Evolutionary conservation across 2,329 filamentous ascomycete species (phyloP).

Genomic region (Ophiostoma novo-ulmi): DNA sequence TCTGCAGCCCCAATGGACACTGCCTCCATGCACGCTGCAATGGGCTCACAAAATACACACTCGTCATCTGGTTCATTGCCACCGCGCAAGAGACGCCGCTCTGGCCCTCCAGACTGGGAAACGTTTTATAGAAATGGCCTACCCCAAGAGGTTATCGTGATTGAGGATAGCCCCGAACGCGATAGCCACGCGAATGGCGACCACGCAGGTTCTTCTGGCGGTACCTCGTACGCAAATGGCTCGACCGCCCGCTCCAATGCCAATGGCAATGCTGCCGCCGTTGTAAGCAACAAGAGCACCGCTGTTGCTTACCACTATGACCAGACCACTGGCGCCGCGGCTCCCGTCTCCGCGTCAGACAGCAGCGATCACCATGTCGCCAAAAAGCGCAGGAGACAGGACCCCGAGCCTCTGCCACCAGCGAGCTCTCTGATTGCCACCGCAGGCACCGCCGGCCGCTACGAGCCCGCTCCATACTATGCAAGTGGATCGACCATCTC

Average conservation of each 20-base stretch:
- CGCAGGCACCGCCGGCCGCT: constrained; percentile 37
- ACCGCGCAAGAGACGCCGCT: constrained; percentile 50
- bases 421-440: constrained; percentile 31
- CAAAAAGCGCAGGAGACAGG: constrained; percentile 70
- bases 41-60: constrained; percentile 36
- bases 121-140: constrained; percentile 78
- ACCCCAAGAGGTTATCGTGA: constrained; percentile 80
- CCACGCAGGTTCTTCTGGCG: constrained; percentile 14
- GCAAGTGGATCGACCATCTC: constrained; percentile 68
- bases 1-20: constrained; percentile 27
- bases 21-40: constrained; percentile 31
- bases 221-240: constrained; percentile 28
- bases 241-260: neutral
- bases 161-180: constrained; percentile 65
- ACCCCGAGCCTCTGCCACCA: constrained; percentile 38
- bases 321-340: constrained; percentile 17
- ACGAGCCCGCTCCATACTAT: constrained; percentile 64
- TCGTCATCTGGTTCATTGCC: constrained; percentile 32
- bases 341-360: constrained; percentile 1
- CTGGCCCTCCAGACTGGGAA: constrained; percentile 68
- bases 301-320: constrained; percentile 24
- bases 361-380: constrained; percentile 46
- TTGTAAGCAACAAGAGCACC: constrained; percentile 20
- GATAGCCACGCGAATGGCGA: constrained; percentile 39
- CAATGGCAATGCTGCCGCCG: constrained; percentile 28